Evolutionary conservation across 768 basidiomycete genomes (phyloP).

Genomic region (Termitomyces sp.): DNA sequence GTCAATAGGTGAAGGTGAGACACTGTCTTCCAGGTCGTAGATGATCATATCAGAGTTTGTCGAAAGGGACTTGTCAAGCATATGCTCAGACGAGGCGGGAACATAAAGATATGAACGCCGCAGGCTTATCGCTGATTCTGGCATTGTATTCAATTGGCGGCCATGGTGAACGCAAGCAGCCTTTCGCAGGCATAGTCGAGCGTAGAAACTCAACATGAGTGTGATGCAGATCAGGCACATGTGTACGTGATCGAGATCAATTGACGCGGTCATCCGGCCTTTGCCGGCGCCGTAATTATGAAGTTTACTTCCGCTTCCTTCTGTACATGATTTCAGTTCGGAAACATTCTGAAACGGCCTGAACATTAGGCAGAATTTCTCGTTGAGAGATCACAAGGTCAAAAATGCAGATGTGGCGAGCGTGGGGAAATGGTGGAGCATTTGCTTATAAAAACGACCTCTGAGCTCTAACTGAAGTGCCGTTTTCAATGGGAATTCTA

Average conservation of each 20-base stretch:
- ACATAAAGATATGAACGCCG: conserved; percentile 72
- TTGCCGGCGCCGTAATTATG: neutral
- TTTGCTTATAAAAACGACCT: neutral
- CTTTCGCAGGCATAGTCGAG: neutral
- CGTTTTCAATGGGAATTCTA: neutral
- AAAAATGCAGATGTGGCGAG: neutral
- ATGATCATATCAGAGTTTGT: conserved; percentile 68
- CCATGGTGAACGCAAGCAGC: neutral
- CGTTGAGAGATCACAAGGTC: neutral
- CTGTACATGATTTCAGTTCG: neutral
- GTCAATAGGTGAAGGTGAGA: conserved; percentile 57
- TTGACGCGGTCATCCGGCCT: neutral
- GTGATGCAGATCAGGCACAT: neutral
- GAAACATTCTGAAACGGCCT: neutral
- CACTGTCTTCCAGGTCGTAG: conserved; percentile 88
- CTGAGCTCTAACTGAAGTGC: too few species aligned
- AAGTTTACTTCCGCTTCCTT: neutral
- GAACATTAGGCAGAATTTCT: neutral
- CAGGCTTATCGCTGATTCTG: conserved; percentile 11
- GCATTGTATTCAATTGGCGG: conserved; percentile 3
- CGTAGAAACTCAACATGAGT: neutral
- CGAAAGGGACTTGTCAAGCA: conserved; percentile 73
- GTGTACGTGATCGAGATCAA: neutral
- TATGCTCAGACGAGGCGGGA: conserved; percentile 71
- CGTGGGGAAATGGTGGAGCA: neutral